phyloP scores from a whole-genome alignment of 78 protist species.

The Pelomyxa schiedti region DNA sequence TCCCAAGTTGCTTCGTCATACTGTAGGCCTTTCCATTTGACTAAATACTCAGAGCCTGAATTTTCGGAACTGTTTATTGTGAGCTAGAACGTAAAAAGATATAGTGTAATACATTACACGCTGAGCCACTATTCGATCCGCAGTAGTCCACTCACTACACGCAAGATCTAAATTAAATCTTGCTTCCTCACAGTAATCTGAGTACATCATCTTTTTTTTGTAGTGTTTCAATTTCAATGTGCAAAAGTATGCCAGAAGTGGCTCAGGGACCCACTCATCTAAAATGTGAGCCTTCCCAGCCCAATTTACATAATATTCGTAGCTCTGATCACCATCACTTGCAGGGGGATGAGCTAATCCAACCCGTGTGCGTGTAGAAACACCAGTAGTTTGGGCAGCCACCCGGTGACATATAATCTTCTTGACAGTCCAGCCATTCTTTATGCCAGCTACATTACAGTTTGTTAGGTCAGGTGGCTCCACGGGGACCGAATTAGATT shows the following conservation, averaged over 20 bases:
- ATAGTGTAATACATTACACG: no score
- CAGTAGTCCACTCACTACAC: constrained; percentile 24
- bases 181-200: constrained; percentile 8
- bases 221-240: constrained; percentile 15
- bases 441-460: no score
- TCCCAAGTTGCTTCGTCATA: constrained; percentile 84
- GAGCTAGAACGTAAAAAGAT: no score
- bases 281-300: constrained; percentile 58
- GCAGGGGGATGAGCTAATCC: no score
- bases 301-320: constrained; percentile 67
- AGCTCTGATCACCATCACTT: background rate
- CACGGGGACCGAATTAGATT: no score
- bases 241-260: constrained; percentile 18
- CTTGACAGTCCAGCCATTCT: no score
- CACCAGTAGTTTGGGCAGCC: no score
- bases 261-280: background rate
- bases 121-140: constrained; percentile 43
- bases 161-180: constrained; percentile 2
- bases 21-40: constrained; percentile 68
- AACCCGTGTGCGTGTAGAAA: no score
- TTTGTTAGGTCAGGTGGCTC: no score
- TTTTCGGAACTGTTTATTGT: constrained; percentile 1
- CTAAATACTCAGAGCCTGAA: constrained; percentile 38
- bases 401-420: no score
- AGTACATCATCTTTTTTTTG: constrained; percentile 16